A percentile compares a stretch with the other conserved stretches of the same genome.
These are phyloP conservation scores for Waltiozyma sp. DNA, from an alignment of 1,139 yeast species.

Conservation along the genomic window DNA sequence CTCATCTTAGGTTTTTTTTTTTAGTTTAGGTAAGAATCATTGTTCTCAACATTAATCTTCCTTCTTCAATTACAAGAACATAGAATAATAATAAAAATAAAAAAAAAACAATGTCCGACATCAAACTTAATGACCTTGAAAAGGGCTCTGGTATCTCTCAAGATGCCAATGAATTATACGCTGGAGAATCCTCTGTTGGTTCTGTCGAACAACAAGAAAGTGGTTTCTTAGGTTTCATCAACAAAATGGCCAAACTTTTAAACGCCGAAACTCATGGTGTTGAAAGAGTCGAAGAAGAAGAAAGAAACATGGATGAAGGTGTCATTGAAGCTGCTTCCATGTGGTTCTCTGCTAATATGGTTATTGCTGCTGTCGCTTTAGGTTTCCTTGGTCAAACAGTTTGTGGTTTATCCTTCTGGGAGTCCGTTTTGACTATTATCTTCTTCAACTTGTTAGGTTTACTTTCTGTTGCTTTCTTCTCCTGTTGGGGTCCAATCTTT, in stretches of 20 bases:
- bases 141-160: conserved; percentile 10
- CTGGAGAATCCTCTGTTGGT: conserved; percentile 13
- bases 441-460: conserved; percentile 70
- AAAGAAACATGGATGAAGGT: conserved; percentile 40
- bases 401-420: conserved; percentile 51
- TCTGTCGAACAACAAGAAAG: conserved; percentile 6
- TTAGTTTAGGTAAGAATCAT: no score
- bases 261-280: conserved; percentile 38
- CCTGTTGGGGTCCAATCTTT: conserved; percentile 72
- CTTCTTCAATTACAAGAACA: no score
- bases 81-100: neutral
- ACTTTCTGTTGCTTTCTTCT: conserved; percentile 70
- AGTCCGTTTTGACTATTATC: conserved; percentile 47
- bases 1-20: no score
- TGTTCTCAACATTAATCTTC: neutral
- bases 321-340: conserved; percentile 66
- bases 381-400: conserved; percentile 60
- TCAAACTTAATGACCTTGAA: conserved; percentile 14
- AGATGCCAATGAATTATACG: conserved; percentile 10
- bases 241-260: conserved; percentile 24
- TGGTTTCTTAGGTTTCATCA: conserved; percentile 17
- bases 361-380: conserved; percentile 69
- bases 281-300: conserved; percentile 34
- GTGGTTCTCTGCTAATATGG: conserved; percentile 93
- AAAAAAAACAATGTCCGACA: no score